Conservation (phyloP, 305 asterid species). For the Withania somnifera region DNA sequence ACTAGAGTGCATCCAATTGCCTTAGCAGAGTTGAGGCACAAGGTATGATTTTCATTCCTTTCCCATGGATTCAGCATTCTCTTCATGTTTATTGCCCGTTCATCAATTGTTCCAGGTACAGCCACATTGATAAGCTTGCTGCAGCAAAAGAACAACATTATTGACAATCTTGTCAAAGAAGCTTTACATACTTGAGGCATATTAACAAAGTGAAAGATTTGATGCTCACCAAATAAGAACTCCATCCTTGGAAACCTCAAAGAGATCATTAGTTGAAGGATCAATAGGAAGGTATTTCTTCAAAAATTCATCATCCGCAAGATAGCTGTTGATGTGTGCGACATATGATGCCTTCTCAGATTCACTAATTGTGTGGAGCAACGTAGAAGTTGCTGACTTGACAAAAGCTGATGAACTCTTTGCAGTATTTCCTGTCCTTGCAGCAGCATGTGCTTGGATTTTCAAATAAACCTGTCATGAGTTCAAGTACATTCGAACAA, state of each 20-base stretch:
- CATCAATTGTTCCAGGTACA: slow-evolving; percentile 39
- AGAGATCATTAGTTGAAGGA: slow-evolving; percentile 35
- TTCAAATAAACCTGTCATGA: slow-evolving; percentile 31
- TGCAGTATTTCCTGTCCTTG: slow-evolving; percentile 30
- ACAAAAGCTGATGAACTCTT: slow-evolving; percentile 40
- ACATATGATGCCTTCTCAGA: slow-evolving; percentile 41
- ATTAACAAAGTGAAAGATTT: background rate
- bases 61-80: slow-evolving; percentile 40
- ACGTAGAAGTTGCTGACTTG: slow-evolving; percentile 43
- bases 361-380: slow-evolving; percentile 44
- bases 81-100: slow-evolving; percentile 37
- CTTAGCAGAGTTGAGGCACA: slow-evolving; percentile 44
- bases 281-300: slow-evolving; percentile 38
- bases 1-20: slow-evolving; percentile 45
- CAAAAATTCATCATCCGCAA: slow-evolving; percentile 34
- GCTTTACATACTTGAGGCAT: background rate
- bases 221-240: slow-evolving; percentile 36
- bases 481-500: background rate
- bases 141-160: slow-evolving; percentile 4
- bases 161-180: background rate
- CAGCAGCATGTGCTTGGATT: slow-evolving; percentile 28
- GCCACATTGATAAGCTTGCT: slow-evolving; percentile 44
- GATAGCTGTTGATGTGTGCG: slow-evolving; percentile 39
- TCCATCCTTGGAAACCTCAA: slow-evolving; percentile 43
- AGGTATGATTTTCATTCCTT: slow-evolving; percentile 41